These are phyloP conservation scores for Arthromyces matolae DNA, from an alignment of 768 basidiomycete species.

Conservation along the genomic window DNA sequence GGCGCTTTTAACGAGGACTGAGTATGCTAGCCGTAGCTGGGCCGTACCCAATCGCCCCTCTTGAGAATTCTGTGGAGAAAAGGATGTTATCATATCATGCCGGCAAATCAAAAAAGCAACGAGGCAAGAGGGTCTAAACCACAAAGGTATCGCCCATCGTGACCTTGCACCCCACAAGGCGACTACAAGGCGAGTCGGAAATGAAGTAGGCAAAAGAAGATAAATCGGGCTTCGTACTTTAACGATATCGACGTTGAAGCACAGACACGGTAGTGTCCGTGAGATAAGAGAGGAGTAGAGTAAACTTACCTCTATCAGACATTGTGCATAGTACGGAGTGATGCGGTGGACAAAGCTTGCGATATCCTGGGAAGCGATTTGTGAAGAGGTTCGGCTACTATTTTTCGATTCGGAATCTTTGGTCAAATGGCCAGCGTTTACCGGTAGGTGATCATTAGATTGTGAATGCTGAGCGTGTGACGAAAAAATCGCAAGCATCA, in stretches of 20 bases:
- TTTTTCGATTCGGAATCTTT: no score
- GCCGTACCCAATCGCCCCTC: conserved; percentile 56
- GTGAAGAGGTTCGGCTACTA: conserved; percentile 13
- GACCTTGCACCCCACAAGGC: not conserved
- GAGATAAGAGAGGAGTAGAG: not conserved
- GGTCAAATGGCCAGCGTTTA: no score
- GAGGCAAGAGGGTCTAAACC: not conserved
- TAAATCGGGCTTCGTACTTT: not conserved
- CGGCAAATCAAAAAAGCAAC: conserved; percentile 9
- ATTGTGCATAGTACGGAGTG: conserved; percentile 70
- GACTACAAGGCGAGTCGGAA: not conserved
- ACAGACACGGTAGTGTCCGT: not conserved
- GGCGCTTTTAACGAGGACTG: conserved; percentile 66
- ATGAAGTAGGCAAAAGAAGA: conserved; percentile 3
- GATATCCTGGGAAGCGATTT: conserved; percentile 18
- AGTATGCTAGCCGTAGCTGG: conserved; percentile 72
- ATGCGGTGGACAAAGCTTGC: conserved; percentile 48
- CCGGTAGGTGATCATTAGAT: conserved; percentile 5
- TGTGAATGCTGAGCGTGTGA: conserved; percentile 45
- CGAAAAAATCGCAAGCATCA: conserved; percentile 71
- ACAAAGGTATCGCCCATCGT: not conserved
- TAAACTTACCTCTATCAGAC: conserved; percentile 61
- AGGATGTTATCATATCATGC: conserved; percentile 6
- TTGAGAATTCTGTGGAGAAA: conserved; percentile 50
- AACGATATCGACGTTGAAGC: no score